Percentiles rank a stretch among this genome's conserved stretches.
These are phyloP conservation scores for Alnus glutinosa DNA, from an alignment of 306 rosid species.

Conservation along the genomic window DNA sequence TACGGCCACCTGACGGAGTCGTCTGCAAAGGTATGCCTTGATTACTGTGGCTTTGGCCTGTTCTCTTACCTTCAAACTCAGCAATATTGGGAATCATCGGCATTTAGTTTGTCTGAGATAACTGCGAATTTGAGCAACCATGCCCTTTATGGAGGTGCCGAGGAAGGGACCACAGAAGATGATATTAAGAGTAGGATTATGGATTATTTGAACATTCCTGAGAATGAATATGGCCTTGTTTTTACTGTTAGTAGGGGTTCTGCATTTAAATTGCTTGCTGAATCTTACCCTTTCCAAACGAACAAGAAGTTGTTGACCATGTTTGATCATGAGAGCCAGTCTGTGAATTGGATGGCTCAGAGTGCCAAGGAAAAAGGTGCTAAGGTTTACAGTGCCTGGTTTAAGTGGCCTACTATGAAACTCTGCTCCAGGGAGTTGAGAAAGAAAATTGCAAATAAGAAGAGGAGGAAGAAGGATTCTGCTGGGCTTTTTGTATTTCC, in stretches of 20 bases:
- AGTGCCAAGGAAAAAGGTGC: slow-evolving; percentile 92
- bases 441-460: slow-evolving; percentile 81
- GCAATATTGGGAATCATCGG: slow-evolving; percentile 94
- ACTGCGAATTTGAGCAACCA: slow-evolving; percentile 93
- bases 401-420: slow-evolving; percentile 94
- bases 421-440: slow-evolving; percentile 92
- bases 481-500: slow-evolving; percentile 98
- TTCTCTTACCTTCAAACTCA: slow-evolving; percentile 87
- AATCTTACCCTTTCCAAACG: slow-evolving; percentile 90
- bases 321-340: slow-evolving; percentile 97
- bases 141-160: slow-evolving; percentile 92
- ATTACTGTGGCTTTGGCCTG: slow-evolving; percentile 93
- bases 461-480: slow-evolving; percentile 86
- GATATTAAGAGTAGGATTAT: slow-evolving; percentile 80
- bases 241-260: slow-evolving; percentile 96
- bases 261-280: slow-evolving; percentile 82
- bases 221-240: slow-evolving; percentile 91
- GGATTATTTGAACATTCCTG: slow-evolving; percentile 95
- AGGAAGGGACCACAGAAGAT: slow-evolving; percentile 81
- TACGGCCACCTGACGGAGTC: slow-evolving; percentile 52
- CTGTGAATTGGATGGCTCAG: slow-evolving; percentile 95
- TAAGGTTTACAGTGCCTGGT: slow-evolving; percentile 85
- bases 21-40: slow-evolving; percentile 94
- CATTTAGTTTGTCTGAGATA: slow-evolving; percentile 96
- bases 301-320: slow-evolving; percentile 86